These are phyloP conservation scores for Vicia villosa DNA, from an alignment of 306 rosid species.

Conservation along the genomic window DNA sequence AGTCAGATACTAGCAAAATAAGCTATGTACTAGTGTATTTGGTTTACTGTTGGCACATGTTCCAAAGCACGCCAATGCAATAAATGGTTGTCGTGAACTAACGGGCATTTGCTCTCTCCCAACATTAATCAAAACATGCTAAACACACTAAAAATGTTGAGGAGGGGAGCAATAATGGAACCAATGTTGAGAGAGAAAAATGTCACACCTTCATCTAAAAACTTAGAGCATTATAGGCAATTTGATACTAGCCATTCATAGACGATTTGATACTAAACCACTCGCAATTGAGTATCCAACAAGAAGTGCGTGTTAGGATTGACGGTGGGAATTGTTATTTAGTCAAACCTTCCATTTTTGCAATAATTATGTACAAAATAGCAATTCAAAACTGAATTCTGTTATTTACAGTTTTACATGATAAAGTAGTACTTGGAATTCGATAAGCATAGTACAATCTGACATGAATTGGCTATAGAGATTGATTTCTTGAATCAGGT, in stretches of 20 bases:
- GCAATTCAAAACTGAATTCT: background rate
- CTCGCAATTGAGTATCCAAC: too few species aligned
- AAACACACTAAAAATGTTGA: background rate
- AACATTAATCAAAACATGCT: background rate
- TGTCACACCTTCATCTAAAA: too few species aligned
- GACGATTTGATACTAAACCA: too few species aligned
- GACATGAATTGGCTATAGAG: conserved; percentile 18
- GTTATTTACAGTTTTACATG: background rate
- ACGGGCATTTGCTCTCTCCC: background rate
- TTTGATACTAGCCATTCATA: too few species aligned
- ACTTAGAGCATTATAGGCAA: too few species aligned
- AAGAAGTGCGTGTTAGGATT: background rate
- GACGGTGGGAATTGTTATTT: background rate
- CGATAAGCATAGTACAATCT: background rate
- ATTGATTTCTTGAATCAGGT: conserved; percentile 7
- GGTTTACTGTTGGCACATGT: background rate
- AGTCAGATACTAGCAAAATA: background rate
- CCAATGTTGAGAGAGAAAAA: too few species aligned
- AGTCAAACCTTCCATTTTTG: background rate
- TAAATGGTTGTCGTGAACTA: background rate
- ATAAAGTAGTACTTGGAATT: background rate
- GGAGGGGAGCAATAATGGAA: too few species aligned
- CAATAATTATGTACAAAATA: background rate
- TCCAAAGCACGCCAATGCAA: background rate
- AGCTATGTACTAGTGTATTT: background rate